These are phyloP conservation scores for Phaeosphaeria sp. DNA, from an alignment of 2,329 filamentous ascomycete genomes.

Conservation along the genomic window DNA sequence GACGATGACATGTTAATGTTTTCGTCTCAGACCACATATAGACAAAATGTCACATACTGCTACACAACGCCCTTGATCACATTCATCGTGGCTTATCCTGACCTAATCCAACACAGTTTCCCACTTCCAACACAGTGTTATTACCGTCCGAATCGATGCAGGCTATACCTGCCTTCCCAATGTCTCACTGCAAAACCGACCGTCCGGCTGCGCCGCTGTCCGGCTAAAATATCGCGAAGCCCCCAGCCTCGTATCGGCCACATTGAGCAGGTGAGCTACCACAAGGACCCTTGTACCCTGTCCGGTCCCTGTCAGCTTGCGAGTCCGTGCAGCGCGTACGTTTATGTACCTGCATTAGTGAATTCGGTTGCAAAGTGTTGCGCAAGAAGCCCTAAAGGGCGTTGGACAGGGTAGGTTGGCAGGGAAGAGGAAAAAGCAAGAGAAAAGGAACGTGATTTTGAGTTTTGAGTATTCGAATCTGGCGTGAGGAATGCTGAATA, in stretches of 20 bases:
- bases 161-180: neutral
- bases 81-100: neutral
- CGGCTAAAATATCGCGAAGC: neutral
- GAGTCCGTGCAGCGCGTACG: conserved; percentile 6
- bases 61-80: too few relatives aligned
- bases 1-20: neutral
- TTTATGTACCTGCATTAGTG: neutral
- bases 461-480: too few relatives aligned
- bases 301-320: neutral
- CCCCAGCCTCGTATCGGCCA: neutral
- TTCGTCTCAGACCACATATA: neutral
- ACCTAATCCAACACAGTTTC: too few relatives aligned
- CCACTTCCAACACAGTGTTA: neutral
- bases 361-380: neutral
- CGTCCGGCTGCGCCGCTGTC: neutral
- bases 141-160: neutral
- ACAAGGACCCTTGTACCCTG: neutral
- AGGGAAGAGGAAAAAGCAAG: neutral
- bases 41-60: neutral
- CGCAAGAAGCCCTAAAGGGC: conserved; percentile 1
- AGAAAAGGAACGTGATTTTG: neutral
- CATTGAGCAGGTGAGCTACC: neutral
- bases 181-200: neutral
- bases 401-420: neutral
- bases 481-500: neutral